Evolutionary conservation across 106 monocot species (phyloP).

Genomic region (Dendrobium catenatum): DNA sequence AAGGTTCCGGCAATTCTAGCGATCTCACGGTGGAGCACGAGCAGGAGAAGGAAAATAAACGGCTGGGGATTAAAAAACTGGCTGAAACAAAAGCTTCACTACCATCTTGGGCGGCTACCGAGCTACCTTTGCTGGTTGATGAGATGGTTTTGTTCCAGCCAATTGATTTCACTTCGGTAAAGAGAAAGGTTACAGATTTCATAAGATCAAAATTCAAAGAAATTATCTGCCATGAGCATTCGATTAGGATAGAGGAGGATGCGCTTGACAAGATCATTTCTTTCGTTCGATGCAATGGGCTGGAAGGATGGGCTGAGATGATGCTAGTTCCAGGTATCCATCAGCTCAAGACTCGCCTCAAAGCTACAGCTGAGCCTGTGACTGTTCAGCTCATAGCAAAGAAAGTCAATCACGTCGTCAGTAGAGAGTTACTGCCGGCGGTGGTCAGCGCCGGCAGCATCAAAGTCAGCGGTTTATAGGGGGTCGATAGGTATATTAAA

Average conservation of each 20-base stretch:
- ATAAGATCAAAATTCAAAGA: conserved; percentile 29
- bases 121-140: conserved; percentile 46
- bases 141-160: conserved; percentile 61
- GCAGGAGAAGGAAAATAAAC: conserved; percentile 13
- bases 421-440: background rate
- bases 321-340: conserved; percentile 44
- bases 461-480: background rate
- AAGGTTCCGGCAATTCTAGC: conserved; percentile 70
- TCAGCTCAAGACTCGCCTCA: conserved; percentile 24
- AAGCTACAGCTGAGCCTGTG: background rate
- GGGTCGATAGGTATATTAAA: background rate
- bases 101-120: background rate
- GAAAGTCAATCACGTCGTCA: background rate
- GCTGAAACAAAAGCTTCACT: conserved; percentile 6
- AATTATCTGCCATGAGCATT: conserved; percentile 19
- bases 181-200: conserved; percentile 35
- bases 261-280: conserved; percentile 42
- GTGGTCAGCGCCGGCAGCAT: conserved; percentile 18
- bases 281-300: background rate
- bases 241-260: conserved; percentile 40
- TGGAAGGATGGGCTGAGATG: conserved; percentile 62
- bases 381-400: conserved; percentile 25
- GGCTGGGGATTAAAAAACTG: conserved; percentile 11
- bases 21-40: conserved; percentile 74
- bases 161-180: conserved; percentile 51